Conservation (phyloP, 2,329 filamentous ascomycete genomes). For the Aspergillus thermomutatus region DNA sequence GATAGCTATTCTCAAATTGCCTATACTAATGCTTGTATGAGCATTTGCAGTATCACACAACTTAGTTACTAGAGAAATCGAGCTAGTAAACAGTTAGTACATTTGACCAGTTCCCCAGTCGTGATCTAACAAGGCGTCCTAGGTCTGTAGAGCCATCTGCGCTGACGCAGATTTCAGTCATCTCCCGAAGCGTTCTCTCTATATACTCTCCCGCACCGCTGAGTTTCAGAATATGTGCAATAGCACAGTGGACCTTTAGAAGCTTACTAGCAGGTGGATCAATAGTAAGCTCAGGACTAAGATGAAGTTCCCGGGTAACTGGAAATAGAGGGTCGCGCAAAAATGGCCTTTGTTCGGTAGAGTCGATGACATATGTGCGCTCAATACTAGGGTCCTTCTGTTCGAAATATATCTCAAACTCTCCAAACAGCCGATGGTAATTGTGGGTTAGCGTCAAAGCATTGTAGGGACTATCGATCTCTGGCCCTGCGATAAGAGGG, state of each 20-base stretch:
- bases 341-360: constrained; percentile 12
- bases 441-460: constrained; percentile 16
- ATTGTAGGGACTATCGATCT: constrained; percentile 20
- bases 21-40: too few species aligned
- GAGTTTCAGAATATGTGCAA: constrained; percentile 26
- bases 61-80: too few species aligned
- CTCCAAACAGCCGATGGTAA: constrained; percentile 15
- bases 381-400: constrained; percentile 6
- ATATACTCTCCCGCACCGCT: constrained; percentile 22
- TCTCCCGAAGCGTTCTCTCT: too few species aligned
- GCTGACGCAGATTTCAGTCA: too few species aligned
- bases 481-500: constrained; percentile 11
- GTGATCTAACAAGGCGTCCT: too few species aligned
- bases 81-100: too few species aligned
- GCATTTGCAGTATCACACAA: too few species aligned
- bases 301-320: constrained; percentile 17
- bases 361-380: constrained; percentile 19
- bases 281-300: constrained; percentile 29
- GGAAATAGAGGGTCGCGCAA: constrained; percentile 18
- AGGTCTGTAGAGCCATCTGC: too few species aligned
- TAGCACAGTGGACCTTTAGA: constrained; percentile 24
- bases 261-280: constrained; percentile 28
- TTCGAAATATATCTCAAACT: constrained; percentile 21
- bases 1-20: too few species aligned
- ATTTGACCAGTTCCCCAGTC: too few species aligned